Evolutionary conservation across 495 filamentous ascomycete genomes (phyloP).

Genomic region (Mytilinidion resinicola): DNA sequence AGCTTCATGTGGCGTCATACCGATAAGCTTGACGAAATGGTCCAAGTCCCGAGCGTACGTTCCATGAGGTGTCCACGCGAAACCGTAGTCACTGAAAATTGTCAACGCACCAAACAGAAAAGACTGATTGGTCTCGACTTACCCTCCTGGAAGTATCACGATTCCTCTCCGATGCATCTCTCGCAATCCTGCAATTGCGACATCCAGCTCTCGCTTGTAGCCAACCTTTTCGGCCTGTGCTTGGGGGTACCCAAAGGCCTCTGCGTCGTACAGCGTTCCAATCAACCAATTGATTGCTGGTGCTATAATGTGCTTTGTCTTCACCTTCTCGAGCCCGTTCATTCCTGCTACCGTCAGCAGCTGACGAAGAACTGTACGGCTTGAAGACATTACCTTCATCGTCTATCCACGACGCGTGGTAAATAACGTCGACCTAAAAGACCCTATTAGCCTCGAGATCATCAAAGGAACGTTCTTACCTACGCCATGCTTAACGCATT

Average conservation of each 20-base stretch:
- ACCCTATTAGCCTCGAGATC: too few relatives aligned
- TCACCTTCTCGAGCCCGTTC: conserved; percentile 45
- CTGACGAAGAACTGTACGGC: too few relatives aligned
- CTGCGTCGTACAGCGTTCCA: conserved; percentile 41
- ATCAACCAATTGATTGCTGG: conserved; percentile 46
- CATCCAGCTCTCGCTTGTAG: conserved; percentile 42
- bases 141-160: conserved; percentile 44
- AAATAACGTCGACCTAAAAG: too few relatives aligned
- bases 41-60: conserved; percentile 47
- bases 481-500: too few relatives aligned
- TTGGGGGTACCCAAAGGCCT: conserved; percentile 42
- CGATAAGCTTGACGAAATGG: conserved; percentile 46
- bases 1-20: conserved; percentile 46
- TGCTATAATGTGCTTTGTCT: conserved; percentile 42
- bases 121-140: too few relatives aligned
- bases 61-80: conserved; percentile 49
- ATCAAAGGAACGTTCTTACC: too few relatives aligned
- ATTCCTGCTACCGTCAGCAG: conserved; percentile 46
- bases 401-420: too few relatives aligned
- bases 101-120: too few relatives aligned
- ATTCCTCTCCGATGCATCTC: conserved; percentile 49
- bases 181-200: conserved; percentile 37
- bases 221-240: conserved; percentile 43
- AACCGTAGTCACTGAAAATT: conserved; percentile 41
- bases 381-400: too few relatives aligned